These are phyloP conservation scores for Coniochaeta sp. DNA, from an alignment of 2,329 filamentous ascomycete genomes.

Conservation along the genomic window DNA sequence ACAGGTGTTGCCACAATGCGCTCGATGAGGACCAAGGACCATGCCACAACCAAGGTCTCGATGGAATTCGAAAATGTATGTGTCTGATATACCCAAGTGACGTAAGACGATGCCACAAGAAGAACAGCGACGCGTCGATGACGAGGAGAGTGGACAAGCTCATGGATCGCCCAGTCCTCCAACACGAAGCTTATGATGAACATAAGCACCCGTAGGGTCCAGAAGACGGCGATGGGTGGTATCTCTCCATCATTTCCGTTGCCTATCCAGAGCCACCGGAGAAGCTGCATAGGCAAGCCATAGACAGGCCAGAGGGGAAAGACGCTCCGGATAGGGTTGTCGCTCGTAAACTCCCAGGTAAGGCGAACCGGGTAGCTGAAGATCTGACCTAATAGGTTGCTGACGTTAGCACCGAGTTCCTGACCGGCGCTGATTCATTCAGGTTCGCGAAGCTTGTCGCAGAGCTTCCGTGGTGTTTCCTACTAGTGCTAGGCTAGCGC, in stretches of 20 bases:
- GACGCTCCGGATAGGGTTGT: conserved; percentile 84
- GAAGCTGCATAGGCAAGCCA: conserved; percentile 82
- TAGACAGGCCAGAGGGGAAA: conserved; percentile 96
- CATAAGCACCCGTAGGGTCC: conserved; percentile 82
- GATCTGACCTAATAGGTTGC: conserved; percentile 60
- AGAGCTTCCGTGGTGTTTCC: not conserved
- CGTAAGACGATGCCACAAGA: conserved; percentile 90
- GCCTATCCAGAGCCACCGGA: conserved; percentile 89
- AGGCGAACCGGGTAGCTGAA: conserved; percentile 84
- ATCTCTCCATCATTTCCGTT: conserved; percentile 70
- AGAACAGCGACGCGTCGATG: conserved; percentile 67
- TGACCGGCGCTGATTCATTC: not conserved
- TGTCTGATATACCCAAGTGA: conserved; percentile 97
- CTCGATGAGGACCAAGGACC: conserved; percentile 87
- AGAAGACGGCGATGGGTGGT: conserved; percentile 81
- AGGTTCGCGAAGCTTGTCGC: not conserved
- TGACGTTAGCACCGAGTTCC: not conserved
- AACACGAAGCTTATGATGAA: conserved; percentile 92
- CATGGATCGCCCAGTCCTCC: conserved; percentile 95
- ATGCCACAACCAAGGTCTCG: conserved; percentile 86
- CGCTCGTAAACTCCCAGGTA: conserved; percentile 94
- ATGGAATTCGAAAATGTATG: conserved; percentile 98
- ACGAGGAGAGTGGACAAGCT: conserved; percentile 71
- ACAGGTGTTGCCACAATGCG: conserved; percentile 77
- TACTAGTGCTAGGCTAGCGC: not conserved